A percentile compares a stretch with the other conserved stretches of the same genome.
Evolutionary conservation across 2,329 filamentous ascomycete species (phyloP).

Genomic region (Stylonectria norvegica): DNA sequence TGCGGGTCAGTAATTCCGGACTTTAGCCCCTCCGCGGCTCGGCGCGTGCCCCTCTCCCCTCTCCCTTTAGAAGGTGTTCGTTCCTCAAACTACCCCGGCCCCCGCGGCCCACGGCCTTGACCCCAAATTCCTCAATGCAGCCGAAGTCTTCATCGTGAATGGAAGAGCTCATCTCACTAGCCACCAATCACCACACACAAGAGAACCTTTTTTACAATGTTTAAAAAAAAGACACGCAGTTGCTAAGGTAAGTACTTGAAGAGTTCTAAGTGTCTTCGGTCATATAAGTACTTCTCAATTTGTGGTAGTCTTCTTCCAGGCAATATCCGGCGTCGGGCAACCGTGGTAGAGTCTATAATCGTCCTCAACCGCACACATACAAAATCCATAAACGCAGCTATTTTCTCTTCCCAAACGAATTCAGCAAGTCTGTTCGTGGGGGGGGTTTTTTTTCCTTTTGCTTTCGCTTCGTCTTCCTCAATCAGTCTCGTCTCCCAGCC

Average conservation of each 20-base stretch:
- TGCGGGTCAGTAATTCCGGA: constrained; percentile 15
- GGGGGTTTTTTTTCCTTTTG: constrained; percentile 11
- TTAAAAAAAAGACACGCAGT: too few species aligned
- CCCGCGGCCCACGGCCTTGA: constrained; percentile 12
- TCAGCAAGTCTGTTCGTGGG: not conserved
- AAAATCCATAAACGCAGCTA: constrained; percentile 22
- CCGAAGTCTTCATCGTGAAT: too few species aligned
- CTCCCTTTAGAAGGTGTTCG: too few species aligned
- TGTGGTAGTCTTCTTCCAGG: constrained; percentile 7
- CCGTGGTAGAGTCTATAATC: constrained; percentile 40
- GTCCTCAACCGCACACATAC: constrained; percentile 18
- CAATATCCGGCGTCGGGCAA: constrained; percentile 41
- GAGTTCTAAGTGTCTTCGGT: not conserved
- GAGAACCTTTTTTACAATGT: too few species aligned
- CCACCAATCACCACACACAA: constrained; percentile 1
- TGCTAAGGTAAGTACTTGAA: too few species aligned
- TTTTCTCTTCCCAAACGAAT: constrained; percentile 20
- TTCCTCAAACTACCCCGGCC: constrained; percentile 8
- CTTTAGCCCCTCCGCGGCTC: too few species aligned
- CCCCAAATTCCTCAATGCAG: too few species aligned
- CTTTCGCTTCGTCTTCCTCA: constrained; percentile 14
- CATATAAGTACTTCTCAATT: constrained; percentile 11
- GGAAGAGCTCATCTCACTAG: not conserved
- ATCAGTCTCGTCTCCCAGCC: constrained; percentile 9
- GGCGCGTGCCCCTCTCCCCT: constrained; percentile 18